Base-by-base conservation (phyloP, 306 rosid genomes). In the Biancaea sappan region DNA sequence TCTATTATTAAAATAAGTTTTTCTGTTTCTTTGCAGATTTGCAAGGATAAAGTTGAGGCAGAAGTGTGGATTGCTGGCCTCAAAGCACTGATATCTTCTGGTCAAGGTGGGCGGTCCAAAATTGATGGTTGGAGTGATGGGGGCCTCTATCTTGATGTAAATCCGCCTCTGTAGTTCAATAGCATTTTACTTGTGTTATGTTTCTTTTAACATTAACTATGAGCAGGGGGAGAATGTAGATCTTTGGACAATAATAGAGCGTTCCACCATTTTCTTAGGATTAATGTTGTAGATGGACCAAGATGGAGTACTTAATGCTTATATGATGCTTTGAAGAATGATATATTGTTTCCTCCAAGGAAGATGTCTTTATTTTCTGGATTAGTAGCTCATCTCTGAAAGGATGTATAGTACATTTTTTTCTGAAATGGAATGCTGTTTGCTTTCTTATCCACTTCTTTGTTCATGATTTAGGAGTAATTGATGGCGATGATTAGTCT, bases 101-200 rank as follows among this genome's bases (percentile, higher is more conserved):
- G 95, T 72, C 96, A 84, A 86, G 97, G 96, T 82, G 99, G 96
- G 46, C 96, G 99, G 76, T 94, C 96, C 76, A 94, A 92, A 80
- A 94, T 94, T 72, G 99, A 94, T 77, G 99, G 99, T 79, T 89
- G 96, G 99, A 88, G 83, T 87, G 99, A 94, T 57, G 99, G 91
- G 43, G 96, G 93, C 77, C 86, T 94, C 80, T 86, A 86, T 83
- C 84, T 87, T 81, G 96, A 94, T 81, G 99, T 94, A 94, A 87
- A 78, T 80, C 43, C 64, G 51, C 64, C 78, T 71, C 34, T 62
- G 50, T 77, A 22, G 24, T 54, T 77, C 48, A 44, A 51, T 65
- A 48, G 48, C 35, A 66, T 73, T 80, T 63, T 7, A 43, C 72
- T 56, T 63, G 29, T 57, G 28, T 43, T 31, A 24, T 57, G 48